These are phyloP conservation scores for Pseudocercospora cruenta DNA, from an alignment of 2,329 filamentous ascomycete genomes.

Conservation along the genomic window DNA sequence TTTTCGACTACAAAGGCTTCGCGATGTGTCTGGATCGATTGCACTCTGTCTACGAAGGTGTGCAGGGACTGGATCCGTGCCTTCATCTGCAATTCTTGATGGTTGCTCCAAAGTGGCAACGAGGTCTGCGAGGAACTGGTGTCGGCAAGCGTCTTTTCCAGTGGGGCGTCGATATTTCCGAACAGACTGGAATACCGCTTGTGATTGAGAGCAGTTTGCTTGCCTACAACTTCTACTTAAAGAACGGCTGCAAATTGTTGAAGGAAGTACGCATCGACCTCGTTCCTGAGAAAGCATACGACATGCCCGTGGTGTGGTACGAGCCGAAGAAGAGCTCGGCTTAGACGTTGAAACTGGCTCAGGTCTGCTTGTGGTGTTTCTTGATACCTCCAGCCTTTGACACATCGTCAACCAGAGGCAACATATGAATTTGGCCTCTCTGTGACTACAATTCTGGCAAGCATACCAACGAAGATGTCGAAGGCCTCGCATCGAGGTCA, in stretches of 20 bases:
- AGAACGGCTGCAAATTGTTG: slow-evolving; percentile 23
- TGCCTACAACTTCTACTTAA: slow-evolving; percentile 29
- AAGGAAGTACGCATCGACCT: slow-evolving; percentile 21
- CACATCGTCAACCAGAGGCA: neutral
- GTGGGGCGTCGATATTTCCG: slow-evolving; percentile 23
- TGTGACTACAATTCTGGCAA: neutral
- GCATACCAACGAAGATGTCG: neutral
- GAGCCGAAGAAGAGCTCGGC: slow-evolving; percentile 10
- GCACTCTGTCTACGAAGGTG: slow-evolving; percentile 17
- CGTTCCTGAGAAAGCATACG: slow-evolving; percentile 27
- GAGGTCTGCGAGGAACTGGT: slow-evolving; percentile 14
- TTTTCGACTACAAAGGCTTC: slow-evolving; percentile 24
- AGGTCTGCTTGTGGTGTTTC: neutral
- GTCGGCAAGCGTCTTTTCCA: slow-evolving; percentile 23
- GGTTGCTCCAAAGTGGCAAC: slow-evolving; percentile 23
- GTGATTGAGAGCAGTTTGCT: slow-evolving; percentile 25
- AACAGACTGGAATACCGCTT: slow-evolving; percentile 17
- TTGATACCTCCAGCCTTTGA: neutral
- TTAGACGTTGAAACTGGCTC: neutral
- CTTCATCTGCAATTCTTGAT: slow-evolving; percentile 28
- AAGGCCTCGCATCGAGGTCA: neutral
- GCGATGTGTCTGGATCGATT: slow-evolving; percentile 13
- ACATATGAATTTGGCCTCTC: neutral
- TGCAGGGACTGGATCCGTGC: slow-evolving; percentile 16
- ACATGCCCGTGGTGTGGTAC: slow-evolving; percentile 26